These are phyloP conservation scores for Nephelium lappaceum DNA, from an alignment of 345 rosid species.

Conservation along the genomic window DNA sequence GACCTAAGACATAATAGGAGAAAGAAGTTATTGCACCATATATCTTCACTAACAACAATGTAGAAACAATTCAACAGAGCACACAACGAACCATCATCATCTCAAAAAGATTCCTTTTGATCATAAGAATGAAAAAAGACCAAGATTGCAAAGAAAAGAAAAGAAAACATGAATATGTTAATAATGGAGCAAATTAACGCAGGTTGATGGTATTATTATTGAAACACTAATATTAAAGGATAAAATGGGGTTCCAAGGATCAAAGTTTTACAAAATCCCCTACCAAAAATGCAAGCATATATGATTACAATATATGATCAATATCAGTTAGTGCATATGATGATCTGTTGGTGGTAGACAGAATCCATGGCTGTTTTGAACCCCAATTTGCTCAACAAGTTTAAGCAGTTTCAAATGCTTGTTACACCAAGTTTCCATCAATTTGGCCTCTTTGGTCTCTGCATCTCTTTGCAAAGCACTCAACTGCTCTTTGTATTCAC, in stretches of 20 bases:
- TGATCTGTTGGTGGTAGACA: background rate
- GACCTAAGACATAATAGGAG: too few species aligned
- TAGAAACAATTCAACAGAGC: conserved; percentile 18
- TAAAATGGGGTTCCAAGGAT: background rate
- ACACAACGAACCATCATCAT: background rate
- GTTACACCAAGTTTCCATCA: conserved; percentile 30
- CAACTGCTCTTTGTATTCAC: conserved; percentile 25
- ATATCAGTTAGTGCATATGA: conserved; percentile 2
- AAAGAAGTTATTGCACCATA: background rate
- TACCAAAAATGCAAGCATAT: background rate
- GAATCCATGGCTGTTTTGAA: background rate
- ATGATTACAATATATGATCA: background rate
- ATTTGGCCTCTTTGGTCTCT: conserved; percentile 23
- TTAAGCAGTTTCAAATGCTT: conserved; percentile 24
- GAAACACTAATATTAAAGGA: too few species aligned
- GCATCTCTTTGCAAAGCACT: conserved; percentile 25
- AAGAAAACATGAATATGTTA: background rate
- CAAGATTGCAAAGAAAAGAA: background rate
- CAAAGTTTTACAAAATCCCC: background rate
- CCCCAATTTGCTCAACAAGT: conserved; percentile 30
- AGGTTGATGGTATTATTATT: background rate
- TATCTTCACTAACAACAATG: conserved; percentile 11
- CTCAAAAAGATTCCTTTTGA: background rate
- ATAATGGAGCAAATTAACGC: background rate
- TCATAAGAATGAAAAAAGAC: background rate